Conservation (phyloP, 2,329 filamentous ascomycete species). For the Hortaea werneckii region DNA sequence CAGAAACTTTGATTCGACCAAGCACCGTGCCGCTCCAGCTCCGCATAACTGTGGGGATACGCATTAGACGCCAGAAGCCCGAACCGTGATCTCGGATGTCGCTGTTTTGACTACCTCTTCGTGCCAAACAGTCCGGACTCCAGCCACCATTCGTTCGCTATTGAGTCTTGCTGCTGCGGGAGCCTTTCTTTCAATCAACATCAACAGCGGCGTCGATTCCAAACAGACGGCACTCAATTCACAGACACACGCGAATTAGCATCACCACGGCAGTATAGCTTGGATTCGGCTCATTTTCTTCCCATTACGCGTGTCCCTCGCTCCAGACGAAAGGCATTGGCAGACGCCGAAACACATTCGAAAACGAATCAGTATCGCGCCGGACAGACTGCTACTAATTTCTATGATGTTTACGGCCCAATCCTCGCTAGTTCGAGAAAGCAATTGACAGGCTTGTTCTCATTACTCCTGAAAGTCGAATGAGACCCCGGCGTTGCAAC, state of each 20-base stretch:
- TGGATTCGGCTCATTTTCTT: not conserved
- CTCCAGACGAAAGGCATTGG: not conserved
- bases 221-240: not conserved
- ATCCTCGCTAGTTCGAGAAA: no score
- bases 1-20: constrained; percentile 8
- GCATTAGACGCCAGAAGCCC: constrained; percentile 12
- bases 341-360: not conserved
- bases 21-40: constrained; percentile 8
- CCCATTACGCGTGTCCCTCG: not conserved
- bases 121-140: constrained; percentile 4
- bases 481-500: not conserved
- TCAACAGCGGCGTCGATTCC: not conserved
- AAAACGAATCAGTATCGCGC: no score
- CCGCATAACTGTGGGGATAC: constrained; percentile 10
- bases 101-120: constrained; percentile 5
- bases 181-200: not conserved
- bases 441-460: not conserved
- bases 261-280: not conserved
- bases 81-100: constrained; percentile 17
- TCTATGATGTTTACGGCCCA: not conserved
- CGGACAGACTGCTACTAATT: no score
- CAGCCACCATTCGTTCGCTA: constrained; percentile 1
- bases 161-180: not conserved
- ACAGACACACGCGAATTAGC: not conserved
- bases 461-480: not conserved